Conservation (phyloP, 805 yeast genomes). For the Saturnispora galanensis region DNA sequence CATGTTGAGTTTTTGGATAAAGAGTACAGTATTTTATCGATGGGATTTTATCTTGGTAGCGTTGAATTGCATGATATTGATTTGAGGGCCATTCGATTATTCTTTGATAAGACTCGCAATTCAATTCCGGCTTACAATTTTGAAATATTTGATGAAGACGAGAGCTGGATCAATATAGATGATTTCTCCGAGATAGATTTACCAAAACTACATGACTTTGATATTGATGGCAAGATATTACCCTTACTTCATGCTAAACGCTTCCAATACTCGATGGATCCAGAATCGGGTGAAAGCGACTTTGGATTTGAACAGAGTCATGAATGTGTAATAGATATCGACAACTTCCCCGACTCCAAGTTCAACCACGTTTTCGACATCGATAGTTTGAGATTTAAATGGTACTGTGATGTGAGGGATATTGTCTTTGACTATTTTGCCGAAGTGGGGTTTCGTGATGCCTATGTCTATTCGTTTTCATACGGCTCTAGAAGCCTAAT, state of each 20-base stretch:
- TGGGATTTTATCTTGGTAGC: constrained; percentile 56
- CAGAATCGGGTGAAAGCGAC: constrained; percentile 22
- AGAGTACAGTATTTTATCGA: constrained; percentile 41
- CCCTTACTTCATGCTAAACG: constrained; percentile 65
- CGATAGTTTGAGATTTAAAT: constrained; percentile 63
- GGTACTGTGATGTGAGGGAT: constrained; percentile 68
- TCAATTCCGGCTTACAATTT: constrained; percentile 8
- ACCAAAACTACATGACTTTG: constrained; percentile 28
- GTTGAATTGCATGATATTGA: constrained; percentile 47
- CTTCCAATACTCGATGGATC: constrained; percentile 59
- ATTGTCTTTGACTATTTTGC: constrained; percentile 50
- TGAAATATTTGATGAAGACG: constrained; percentile 42
- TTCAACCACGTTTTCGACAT: constrained; percentile 64
- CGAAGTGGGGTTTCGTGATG: constrained; percentile 35
- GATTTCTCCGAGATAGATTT: constrained; percentile 53
- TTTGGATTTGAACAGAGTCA: constrained; percentile 52
- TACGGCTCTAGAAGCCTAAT: constrained; percentile 23
- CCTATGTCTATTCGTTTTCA: constrained; percentile 29
- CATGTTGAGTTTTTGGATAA: constrained; percentile 40
- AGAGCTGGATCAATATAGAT: constrained; percentile 49
- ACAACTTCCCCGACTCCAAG: constrained; percentile 14
- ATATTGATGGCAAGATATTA: constrained; percentile 35
- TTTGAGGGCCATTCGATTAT: constrained; percentile 44
- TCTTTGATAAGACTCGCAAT: constrained; percentile 22
- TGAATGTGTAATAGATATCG: constrained; percentile 45